Base-by-base conservation (phyloP, 257 asterid genomes). In the Cruciata laevipes region DNA sequence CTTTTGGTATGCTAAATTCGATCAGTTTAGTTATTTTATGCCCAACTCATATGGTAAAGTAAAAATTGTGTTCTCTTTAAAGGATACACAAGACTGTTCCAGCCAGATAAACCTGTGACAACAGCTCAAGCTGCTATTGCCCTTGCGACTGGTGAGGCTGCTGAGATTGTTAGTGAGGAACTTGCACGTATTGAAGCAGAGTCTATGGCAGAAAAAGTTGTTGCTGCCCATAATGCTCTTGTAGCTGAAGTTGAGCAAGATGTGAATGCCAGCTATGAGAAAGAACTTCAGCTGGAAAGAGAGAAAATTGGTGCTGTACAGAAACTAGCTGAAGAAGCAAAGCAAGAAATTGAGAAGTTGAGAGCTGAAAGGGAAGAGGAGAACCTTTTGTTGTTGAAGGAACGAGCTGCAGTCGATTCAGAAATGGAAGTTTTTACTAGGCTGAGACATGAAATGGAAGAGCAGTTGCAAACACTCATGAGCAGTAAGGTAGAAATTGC, bases 1-100 rank as follows among this genome's bases (percentile, higher is more conserved):
- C 98, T 69, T 85, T 94, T 69, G 98, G 96, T 94, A 77, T 80
- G 96, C 58, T 71, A 27, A 61, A 25, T 38, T 40, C 25, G 24
- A 62, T 61, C 55, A 9, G 20, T 30, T 21, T 6, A 53, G 6
- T 31, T 51, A 38, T 47, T 38, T 30, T 49, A 31, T 59, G 52
- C 47, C 57, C 63, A 66, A 75, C 65, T 69, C 55, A 60, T 66
- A 47, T 57, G 52, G 33, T 58, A 37, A 57, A 27, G 49, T 63
- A 18, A 66, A 52, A 31, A 56, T 38, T 63, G 49, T 65, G 66
- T 33, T 74, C 18, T 62, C 38, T 42, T 67, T 72, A 69, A 83
- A 94, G 99, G 99, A 67, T 94, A 88, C 75, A 94, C 99, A 66
- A 84, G 99, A 76, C 86, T 90, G 63, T 94, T 94, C 89, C 99